A percentile compares a stretch with the other conserved stretches of the same genome.
Evolutionary conservation across 306 rosid genomes (phyloP).

Genomic region (Sphenostylis stenocarpa): DNA sequence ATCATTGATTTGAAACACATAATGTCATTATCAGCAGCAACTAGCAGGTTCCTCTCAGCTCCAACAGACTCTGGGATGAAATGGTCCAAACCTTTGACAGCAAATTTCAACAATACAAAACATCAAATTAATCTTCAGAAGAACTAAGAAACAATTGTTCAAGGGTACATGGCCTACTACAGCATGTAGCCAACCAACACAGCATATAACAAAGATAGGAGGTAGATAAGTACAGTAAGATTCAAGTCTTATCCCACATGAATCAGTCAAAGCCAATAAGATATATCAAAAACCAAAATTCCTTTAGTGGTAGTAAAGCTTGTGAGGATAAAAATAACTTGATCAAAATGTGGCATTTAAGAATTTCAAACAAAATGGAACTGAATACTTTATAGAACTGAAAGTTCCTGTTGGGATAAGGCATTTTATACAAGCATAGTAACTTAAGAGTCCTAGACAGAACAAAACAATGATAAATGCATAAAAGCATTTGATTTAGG

Average conservation of each 20-base stretch:
- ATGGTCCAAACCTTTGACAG: slow-evolving; percentile 55
- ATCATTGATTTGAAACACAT: slow-evolving; percentile 53
- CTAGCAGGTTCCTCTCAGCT: slow-evolving; percentile 38
- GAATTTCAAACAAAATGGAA: background rate
- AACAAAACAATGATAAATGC: background rate
- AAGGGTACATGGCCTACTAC: background rate
- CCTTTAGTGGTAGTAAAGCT: background rate
- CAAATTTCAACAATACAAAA: slow-evolving; percentile 26
- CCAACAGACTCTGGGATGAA: slow-evolving; percentile 43
- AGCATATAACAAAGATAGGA: background rate
- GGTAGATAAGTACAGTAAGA: background rate
- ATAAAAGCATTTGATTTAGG: background rate
- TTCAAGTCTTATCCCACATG: background rate
- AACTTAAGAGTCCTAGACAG: background rate
- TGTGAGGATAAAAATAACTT: background rate
- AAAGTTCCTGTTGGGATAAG: background rate
- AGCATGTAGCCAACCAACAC: background rate
- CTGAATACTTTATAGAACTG: background rate
- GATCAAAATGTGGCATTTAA: background rate
- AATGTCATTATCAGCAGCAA: slow-evolving; percentile 46
- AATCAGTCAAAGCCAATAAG: background rate
- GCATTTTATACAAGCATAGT: background rate
- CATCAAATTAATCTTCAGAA: slow-evolving; percentile 12
- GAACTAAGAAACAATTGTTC: background rate
- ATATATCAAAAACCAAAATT: background rate